Evolutionary conservation across 108 stramenopile species (phyloP).

Genomic region (Discostella pseudostelligera): DNA sequence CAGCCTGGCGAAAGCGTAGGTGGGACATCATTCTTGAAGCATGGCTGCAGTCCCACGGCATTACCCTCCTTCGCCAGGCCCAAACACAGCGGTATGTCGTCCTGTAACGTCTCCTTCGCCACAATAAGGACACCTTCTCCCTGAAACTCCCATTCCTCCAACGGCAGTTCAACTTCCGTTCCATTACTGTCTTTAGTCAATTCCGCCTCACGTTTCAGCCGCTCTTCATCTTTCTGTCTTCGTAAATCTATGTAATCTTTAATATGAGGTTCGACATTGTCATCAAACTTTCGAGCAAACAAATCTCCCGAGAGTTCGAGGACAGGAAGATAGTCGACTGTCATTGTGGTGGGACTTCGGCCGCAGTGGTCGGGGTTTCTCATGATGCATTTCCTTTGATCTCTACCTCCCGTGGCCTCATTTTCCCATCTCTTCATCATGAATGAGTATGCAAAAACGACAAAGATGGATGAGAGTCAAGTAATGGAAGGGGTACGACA

Average conservation of each 20-base stretch:
- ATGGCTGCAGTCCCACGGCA: slow-evolving; percentile 60
- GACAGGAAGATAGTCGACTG: slow-evolving; percentile 76
- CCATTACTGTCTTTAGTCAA: slow-evolving; percentile 27
- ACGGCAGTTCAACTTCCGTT: slow-evolving; percentile 31
- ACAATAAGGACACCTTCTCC: slow-evolving; percentile 86
- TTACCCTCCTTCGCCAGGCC: slow-evolving; percentile 62
- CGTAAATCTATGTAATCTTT: slow-evolving; percentile 77
- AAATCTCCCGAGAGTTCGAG: slow-evolving; percentile 82
- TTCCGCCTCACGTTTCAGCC: slow-evolving; percentile 36
- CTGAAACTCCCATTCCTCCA: slow-evolving; percentile 59
- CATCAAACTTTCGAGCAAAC: slow-evolving; percentile 88
- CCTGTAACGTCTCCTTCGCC: slow-evolving; percentile 70
- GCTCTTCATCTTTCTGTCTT: slow-evolving; percentile 50
- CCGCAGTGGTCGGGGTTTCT: slow-evolving; percentile 88
- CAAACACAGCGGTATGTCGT: slow-evolving; percentile 67
- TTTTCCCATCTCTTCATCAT: slow-evolving; percentile 74
- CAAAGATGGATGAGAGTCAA: not conserved
- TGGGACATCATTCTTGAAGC: slow-evolving; percentile 73
- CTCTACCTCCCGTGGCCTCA: slow-evolving; percentile 62
- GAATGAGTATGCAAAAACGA: not conserved
- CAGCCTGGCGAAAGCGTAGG: slow-evolving; percentile 64
- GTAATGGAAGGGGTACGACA: not conserved
- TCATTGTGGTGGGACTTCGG: slow-evolving; percentile 85
- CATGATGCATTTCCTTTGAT: slow-evolving; percentile 86
- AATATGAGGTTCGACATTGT: slow-evolving; percentile 57